Base-by-base conservation (phyloP, 2,329 filamentous ascomycete genomes). In the Metarhizium rileyi region DNA sequence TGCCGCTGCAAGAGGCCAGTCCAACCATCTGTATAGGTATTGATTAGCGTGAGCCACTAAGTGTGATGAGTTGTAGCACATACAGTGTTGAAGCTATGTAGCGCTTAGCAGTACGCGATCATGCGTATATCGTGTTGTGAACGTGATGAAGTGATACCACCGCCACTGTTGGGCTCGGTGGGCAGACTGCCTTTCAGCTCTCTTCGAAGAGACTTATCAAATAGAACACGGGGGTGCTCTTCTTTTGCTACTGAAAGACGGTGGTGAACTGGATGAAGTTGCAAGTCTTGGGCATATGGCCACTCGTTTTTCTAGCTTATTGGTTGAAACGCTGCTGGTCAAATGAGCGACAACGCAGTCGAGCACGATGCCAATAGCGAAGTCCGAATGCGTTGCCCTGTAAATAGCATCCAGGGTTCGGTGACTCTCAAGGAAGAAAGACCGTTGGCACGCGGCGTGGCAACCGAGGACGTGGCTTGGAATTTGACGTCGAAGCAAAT, bases 401-500 rank as follows among this genome's bases (percentile, higher is more conserved):
- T n/a, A 22, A 20, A 8, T 6, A 14, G 6, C 18, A 8, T n/a
- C 10, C 6, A 22, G 16, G 35, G 7, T 38, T 16, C 35, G 9
- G 20, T 6, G 35, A 18, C 16, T 38, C 9, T 3, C 18, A 4
- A 38, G n/a, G 20, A 12, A 38, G 5, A 10, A 20, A 8, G 16
- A 18, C 35, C 20, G 16, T 16, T 20, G n/a, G 10, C 4, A 18
- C 7, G 16, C 16, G 35, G n/a, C 9, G 14, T 33, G 30, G 36
- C 26, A 36, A 35, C 6, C 10, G 18, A 20, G 28, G 38, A 47
- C 44, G 33, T 43, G 41, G 16, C n/a, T 36, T 28, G 38, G n/a
- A 42, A 42, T 33, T 20, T 50, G 48, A 40, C 22, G 6, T 20
- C 27, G 18, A 40, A 30, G 41, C 47, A 44, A 49, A n/a, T 28